Base-by-base conservation (phyloP, 352 stramenopile species). In the Pythium guiyangense region DNA sequence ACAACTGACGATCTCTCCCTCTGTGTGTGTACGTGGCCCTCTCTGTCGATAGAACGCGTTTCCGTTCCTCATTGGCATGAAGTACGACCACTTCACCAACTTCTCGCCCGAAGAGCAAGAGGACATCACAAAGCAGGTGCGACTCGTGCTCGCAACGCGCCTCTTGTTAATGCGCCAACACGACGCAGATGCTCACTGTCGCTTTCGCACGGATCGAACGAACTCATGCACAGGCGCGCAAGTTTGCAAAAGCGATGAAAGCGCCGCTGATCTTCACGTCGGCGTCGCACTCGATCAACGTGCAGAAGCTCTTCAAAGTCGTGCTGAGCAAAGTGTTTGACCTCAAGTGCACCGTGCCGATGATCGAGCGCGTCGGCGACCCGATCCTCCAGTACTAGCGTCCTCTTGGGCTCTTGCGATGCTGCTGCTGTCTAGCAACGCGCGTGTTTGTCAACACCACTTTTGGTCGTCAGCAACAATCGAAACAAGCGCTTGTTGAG, bases 291-390 rank as follows among this genome's bases (percentile, higher is more conserved):
- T 97, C 91, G 29, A 97, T 98, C 63, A 98, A 98, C 71, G 90
- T 98, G 27, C 89, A 97, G 54, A 98, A 98, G 74, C 83, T 98
- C 49, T 97, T 98, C 73, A 97, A 98, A 63, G 86, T 98, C 51
- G 88, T 97, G 47, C 70, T 97, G 53, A 94, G 84, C 62, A 97
- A 96, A 66, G 91, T 97, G 34, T 97, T 98, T 62, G 90, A 97
- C 54, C 79, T 98, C 62, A 92, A 96, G 70, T 97, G 84, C 67
- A 97, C 92, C 4, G 83, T 98, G n/a, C 80, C 79, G 31, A 89
- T 97, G 67, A 97, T 97, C 59, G 83, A 93, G 52, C 90, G 94
- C 26, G 81, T 96, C 40, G 91, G 90, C 26, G 90, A 97, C 66
- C 92, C 92, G 31, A 95, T 97, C 47, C 76, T 97, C 22, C 83